Percentiles rank a stretch among this genome's conserved stretches.
Conservation (phyloP, 192 early-diverging fungal species). For the Linnemannia exigua region DNA sequence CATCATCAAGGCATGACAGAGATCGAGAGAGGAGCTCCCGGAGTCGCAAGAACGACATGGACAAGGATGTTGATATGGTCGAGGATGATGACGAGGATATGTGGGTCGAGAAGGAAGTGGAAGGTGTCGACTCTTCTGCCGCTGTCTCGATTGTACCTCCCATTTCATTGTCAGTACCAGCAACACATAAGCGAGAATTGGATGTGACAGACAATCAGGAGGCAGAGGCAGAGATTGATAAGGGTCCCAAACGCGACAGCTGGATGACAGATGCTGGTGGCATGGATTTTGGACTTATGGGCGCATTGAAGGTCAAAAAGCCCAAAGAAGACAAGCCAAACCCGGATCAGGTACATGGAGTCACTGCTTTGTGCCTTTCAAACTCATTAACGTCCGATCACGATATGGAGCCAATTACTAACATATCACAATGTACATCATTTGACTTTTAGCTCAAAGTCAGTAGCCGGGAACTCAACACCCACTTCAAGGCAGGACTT, state of each 20-base stretch:
- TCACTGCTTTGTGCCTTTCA: not conserved
- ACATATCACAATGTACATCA: not conserved
- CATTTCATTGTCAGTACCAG: not conserved
- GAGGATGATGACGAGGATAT: conserved; percentile 41
- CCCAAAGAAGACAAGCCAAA: conserved; percentile 57
- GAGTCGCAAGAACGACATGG: not conserved
- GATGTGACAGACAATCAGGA: not conserved
- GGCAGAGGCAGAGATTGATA: not conserved
- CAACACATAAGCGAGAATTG: not conserved
- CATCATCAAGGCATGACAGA: conserved; percentile 29
- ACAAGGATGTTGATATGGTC: conserved; percentile 8
- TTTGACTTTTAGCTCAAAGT: conserved; percentile 43
- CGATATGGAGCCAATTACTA: not conserved
- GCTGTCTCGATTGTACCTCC: not conserved
- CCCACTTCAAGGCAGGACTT: conserved; percentile 57
- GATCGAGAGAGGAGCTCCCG: conserved; percentile 14
- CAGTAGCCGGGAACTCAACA: conserved; percentile 60
- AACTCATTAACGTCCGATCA: not conserved
- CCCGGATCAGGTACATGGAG: conserved; percentile 55
- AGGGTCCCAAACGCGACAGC: conserved; percentile 18
- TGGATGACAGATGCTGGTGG: conserved; percentile 59
- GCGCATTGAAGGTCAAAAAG: conserved; percentile 50
- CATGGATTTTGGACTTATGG: conserved; percentile 60
- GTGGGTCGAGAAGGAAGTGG: conserved; percentile 50
- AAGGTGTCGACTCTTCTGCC: conserved; percentile 3